phyloP scores from a whole-genome alignment of 2,329 filamentous ascomycete genomes.

The Trichoderma atrobrunneum region DNA sequence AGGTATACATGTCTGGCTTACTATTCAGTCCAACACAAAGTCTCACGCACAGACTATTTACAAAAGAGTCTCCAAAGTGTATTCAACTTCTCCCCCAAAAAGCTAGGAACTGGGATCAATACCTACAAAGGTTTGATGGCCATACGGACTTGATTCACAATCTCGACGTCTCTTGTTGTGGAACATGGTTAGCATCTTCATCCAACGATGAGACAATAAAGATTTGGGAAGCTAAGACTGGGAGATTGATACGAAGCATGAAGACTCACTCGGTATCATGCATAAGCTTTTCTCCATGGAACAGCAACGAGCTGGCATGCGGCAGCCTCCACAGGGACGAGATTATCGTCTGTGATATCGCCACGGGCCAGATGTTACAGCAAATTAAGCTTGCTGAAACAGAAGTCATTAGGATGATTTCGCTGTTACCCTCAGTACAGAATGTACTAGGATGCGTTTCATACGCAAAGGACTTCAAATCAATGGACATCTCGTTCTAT shows the following conservation, averaged over 20 bases:
- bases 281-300: background rate
- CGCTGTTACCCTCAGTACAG: background rate
- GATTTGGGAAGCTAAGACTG: background rate
- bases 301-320: background rate
- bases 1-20: background rate
- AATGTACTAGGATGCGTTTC: background rate
- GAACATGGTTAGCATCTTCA: background rate
- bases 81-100: background rate
- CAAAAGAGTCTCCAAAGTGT: background rate
- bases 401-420: background rate
- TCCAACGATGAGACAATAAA: background rate
- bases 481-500: background rate
- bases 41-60: background rate
- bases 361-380: background rate
- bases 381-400: background rate
- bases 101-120: background rate
- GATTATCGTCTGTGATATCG: background rate
- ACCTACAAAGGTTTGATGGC: background rate
- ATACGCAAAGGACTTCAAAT: background rate
- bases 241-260: background rate
- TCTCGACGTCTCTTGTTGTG: background rate
- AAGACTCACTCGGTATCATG: background rate
- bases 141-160: accelerated
- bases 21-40: background rate
- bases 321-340: background rate